Evolutionary conservation across 2,329 filamentous ascomycete genomes (phyloP).

Genomic region (Trichoderma sp.): DNA sequence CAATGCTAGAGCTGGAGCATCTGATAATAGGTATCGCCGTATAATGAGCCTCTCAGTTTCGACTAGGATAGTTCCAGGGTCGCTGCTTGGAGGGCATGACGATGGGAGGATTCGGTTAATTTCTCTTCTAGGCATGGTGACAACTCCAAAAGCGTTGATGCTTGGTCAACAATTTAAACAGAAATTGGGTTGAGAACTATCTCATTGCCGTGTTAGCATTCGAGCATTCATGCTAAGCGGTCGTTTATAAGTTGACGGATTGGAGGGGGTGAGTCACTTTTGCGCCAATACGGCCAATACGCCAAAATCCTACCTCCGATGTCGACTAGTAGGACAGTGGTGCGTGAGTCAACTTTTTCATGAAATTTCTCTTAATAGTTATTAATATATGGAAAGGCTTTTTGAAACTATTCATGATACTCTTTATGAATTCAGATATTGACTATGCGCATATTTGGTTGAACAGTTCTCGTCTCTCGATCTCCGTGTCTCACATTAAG

Average conservation of each 20-base stretch:
- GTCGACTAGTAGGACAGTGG: background rate
- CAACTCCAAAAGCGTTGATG: background rate
- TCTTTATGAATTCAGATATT: background rate
- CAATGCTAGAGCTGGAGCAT: conserved; percentile 40
- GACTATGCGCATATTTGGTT: background rate
- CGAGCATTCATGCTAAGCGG: background rate
- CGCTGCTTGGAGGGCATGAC: conserved; percentile 30
- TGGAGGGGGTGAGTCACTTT: background rate
- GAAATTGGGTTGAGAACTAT: background rate
- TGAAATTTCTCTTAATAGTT: background rate
- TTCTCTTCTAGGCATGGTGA: background rate
- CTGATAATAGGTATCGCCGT: conserved; percentile 43
- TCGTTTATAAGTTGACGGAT: background rate
- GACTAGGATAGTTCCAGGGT: conserved; percentile 36
- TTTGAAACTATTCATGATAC: background rate
- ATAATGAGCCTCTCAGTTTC: conserved; percentile 42
- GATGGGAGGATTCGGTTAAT: conserved; percentile 17
- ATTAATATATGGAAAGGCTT: background rate
- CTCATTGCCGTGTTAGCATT: background rate
- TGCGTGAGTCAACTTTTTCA: background rate
- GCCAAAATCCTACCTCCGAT: background rate
- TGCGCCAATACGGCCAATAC: too few species aligned
- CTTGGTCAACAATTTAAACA: background rate
- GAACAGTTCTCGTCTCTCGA: background rate
- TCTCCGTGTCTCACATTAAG: background rate